These are phyloP conservation scores for Fusarium oligoseptatum DNA, from an alignment of 2,329 filamentous ascomycete species.

Conservation along the genomic window DNA sequence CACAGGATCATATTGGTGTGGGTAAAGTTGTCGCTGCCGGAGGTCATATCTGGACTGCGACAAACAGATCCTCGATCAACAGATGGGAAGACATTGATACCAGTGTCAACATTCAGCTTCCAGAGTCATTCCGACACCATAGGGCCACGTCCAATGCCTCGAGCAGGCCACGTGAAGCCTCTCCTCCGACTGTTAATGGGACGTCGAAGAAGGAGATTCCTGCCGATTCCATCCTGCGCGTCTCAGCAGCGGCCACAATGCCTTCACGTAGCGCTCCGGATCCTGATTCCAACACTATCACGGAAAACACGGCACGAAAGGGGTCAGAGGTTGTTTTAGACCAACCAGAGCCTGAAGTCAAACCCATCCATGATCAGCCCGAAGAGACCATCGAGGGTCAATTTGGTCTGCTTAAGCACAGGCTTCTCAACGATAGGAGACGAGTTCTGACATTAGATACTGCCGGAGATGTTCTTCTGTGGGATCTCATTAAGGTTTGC, in stretches of 20 bases:
- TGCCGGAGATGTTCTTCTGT: slow-evolving; percentile 92
- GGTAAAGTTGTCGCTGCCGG: slow-evolving; percentile 76
- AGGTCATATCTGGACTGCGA: slow-evolving; percentile 90
- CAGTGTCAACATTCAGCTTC: slow-evolving; percentile 75
- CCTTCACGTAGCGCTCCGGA: slow-evolving; percentile 69
- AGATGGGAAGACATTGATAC: slow-evolving; percentile 91
- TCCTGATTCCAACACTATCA: slow-evolving; percentile 67
- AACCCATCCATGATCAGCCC: slow-evolving; percentile 77
- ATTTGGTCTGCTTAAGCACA: slow-evolving; percentile 94
- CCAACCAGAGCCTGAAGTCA: slow-evolving; percentile 51
- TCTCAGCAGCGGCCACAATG: slow-evolving; percentile 87
- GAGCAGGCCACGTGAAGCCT: slow-evolving; percentile 51
- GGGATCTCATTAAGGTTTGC: slow-evolving; percentile 88
- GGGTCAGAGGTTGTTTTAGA: slow-evolving; percentile 50
- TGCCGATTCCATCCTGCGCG: slow-evolving; percentile 80
- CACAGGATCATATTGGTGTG: slow-evolving; percentile 90
- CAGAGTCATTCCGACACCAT: slow-evolving; percentile 65
- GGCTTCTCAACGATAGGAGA: slow-evolving; percentile 89
- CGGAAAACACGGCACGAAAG: slow-evolving; percentile 58
- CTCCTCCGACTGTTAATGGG: slow-evolving; percentile 51
- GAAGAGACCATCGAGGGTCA: slow-evolving; percentile 93
- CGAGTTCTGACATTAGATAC: slow-evolving; percentile 93
- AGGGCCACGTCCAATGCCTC: slow-evolving; percentile 61
- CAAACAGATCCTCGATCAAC: slow-evolving; percentile 91
- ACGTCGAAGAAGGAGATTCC: slow-evolving; percentile 75